Base-by-base conservation (phyloP, 2,329 filamentous ascomycete genomes). In the Coleophoma eucalyptorum region DNA sequence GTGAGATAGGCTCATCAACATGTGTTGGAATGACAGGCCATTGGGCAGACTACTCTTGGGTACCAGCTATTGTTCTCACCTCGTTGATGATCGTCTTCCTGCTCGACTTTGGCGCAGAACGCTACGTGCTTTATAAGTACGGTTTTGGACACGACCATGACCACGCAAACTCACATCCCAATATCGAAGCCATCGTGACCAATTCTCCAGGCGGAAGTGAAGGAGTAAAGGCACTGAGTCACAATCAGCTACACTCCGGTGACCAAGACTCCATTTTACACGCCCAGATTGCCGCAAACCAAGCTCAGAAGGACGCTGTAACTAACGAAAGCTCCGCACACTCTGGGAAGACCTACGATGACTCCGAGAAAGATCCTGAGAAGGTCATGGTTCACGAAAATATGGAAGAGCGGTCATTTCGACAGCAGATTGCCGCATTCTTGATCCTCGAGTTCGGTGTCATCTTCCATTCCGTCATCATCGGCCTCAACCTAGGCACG, bases 381-480 rank as follows among this genome's bases (percentile, higher is more conserved):
- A 56, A 21, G 42, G n/a, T 32, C 31, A 32, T 11, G 11, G 19
- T 26, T 19, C n/a, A 16, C 18, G 42, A 10, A 26, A 16, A 15
- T 1, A n/a, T 51, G 11, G 56, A 65, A 26, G 65, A 69, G 20
- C 58, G 54, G 8, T 64, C 66, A 2, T 73, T 74, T 57, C 55
- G 58, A 4, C 66, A 72, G 51, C 73, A 77, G 57, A 72, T 76
- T 21, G 69, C 70, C 3, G 72, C 72, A 0, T 73, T 74, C 50
- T 56, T 73, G n/a, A 70, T 74, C 50, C 60, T 65, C 42, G 63
- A 65, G 19, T 65, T 65, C 47, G 63, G 81, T 53, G 77, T 84
- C 54, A 76, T 85, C 49, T 83, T 85, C 67, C 81, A 85, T 67
- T 81, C 77, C 3, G 75, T 84, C 45, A 81, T 85, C 62, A 83